Evolutionary conservation across 306 rosid genomes (phyloP), one percentile per base, ranked within the genome.

Genomic region (Dryas octopetala): DNA sequence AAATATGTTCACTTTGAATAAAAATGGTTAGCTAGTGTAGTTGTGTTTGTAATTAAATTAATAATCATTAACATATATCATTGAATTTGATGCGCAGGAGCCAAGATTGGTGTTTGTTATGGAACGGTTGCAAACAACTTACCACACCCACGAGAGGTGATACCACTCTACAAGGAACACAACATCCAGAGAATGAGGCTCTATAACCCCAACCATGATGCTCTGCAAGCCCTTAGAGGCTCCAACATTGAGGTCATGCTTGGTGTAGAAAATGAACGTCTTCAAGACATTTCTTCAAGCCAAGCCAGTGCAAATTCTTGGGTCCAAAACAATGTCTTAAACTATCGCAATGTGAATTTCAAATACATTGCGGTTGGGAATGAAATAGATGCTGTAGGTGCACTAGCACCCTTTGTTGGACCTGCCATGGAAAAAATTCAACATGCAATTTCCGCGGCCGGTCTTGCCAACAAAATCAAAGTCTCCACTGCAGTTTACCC

Each of bases 41-140:
- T 2, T 28, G 32, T 28, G 32, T 1, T 28, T 28, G 32, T 28
- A 28, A 28, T 28, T 28, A 28, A 28, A 28, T 28, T 28, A 1
- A 28, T 2, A 28, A 28, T 28, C 7, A 28, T 70, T 70, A 23
- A 54, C 15, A 2, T 8, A 23, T 17, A 26, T 52, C 57, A 5
- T 52, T 15, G 57, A 13, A 71, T 69, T 1, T 9, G 17, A 43
- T 68, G 19, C 19, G 75, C 71, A 79, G 86, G 23, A 41, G 91
- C 93, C 26, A 79, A 85, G 62, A 77, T 76, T 38, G 91, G 87
- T 12, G 89, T 89, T 62, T 85, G 89, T 40, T 89, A 87, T 68
- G 91, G 93, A 64, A 76, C 66, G 46, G 32, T 72, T 3, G 87
- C 85, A 10, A 28, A 83, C 43, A 32, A 82, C 78, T 81, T 87